A percentile compares a stretch with the other conserved stretches of the same genome.
Evolutionary conservation across 116 monocot species (phyloP).

Genomic region (Iris pallida): DNA sequence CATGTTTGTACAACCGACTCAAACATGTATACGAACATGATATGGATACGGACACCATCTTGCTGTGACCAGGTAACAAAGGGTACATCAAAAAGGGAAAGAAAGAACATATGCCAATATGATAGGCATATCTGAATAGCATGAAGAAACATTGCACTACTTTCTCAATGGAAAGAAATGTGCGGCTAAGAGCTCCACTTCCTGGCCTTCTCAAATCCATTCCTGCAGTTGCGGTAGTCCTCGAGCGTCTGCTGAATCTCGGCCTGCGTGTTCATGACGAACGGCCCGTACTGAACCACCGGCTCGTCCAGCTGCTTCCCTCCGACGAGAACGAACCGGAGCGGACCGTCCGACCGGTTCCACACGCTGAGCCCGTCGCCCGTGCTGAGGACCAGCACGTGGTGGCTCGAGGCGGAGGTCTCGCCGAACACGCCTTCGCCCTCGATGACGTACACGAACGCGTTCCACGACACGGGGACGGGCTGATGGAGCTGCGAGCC

Average conservation of each 20-base stretch:
- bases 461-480: slow-evolving; percentile 11
- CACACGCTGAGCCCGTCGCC: slow-evolving; percentile 41
- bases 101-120: no score
- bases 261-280: slow-evolving; percentile 59
- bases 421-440: slow-evolving; percentile 56
- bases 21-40: no score
- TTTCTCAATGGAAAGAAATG: background rate
- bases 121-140: no score
- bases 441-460: slow-evolving; percentile 49
- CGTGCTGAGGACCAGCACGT: slow-evolving; percentile 31
- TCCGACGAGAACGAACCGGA: slow-evolving; percentile 44
- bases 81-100: no score
- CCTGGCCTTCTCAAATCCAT: slow-evolving; percentile 70
- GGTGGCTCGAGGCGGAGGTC: slow-evolving; percentile 19
- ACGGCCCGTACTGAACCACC: slow-evolving; percentile 61
- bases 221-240: slow-evolving; percentile 47
- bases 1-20: no score
- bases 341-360: background rate
- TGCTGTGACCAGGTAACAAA: no score
- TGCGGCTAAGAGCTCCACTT: slow-evolving; percentile 20
- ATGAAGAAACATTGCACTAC: no score
- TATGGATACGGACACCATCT: no score
- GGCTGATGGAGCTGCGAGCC: slow-evolving; percentile 27
- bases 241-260: slow-evolving; percentile 55
- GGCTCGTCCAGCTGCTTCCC: slow-evolving; percentile 63